phyloP scores from a whole-genome alignment of 495 filamentous ascomycete species.

The Penicillium canescens region DNA sequence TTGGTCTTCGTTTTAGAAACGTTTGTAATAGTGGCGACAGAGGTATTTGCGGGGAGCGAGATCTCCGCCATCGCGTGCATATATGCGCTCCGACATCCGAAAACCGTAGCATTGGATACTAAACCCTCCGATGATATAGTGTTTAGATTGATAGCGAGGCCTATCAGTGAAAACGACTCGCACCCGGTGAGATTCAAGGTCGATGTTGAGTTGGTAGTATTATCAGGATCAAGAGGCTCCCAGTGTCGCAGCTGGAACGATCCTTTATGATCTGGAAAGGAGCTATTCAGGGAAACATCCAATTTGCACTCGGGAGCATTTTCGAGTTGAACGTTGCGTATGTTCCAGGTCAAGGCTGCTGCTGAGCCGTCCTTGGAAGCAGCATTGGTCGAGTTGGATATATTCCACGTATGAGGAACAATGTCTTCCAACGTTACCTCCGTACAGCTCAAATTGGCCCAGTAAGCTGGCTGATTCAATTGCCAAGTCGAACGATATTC shows the following conservation, averaged over 20 bases:
- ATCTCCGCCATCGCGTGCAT: conserved; percentile 12
- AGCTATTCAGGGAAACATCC: conserved; percentile 9
- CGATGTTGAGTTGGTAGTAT: neutral
- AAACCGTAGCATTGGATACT: conserved; percentile 13
- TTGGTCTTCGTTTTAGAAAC: neutral
- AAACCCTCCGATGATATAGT: neutral
- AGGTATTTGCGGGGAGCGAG: conserved; percentile 7
- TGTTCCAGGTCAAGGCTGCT: conserved; percentile 3
- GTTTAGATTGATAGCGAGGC: conserved; percentile 14
- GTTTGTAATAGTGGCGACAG: neutral
- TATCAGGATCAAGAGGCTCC: conserved; percentile 14
- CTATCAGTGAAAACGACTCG: conserved; percentile 5
- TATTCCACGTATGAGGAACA: neutral
- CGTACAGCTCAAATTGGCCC: conserved; percentile 21
- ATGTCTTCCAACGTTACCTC: neutral
- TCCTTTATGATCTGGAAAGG: neutral
- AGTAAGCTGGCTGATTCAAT: conserved; percentile 25
- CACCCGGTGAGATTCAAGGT: conserved; percentile 15
- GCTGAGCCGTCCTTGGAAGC: neutral
- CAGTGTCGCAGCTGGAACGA: conserved; percentile 17
- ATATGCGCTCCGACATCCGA: conserved; percentile 18
- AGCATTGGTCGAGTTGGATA: neutral
- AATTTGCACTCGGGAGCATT: conserved; percentile 6
- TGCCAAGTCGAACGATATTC: conserved; percentile 4
- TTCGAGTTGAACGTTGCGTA: neutral